Evolutionary conservation across 2,329 filamentous ascomycete species (phyloP).

Genomic region (Penicillium sp.): DNA sequence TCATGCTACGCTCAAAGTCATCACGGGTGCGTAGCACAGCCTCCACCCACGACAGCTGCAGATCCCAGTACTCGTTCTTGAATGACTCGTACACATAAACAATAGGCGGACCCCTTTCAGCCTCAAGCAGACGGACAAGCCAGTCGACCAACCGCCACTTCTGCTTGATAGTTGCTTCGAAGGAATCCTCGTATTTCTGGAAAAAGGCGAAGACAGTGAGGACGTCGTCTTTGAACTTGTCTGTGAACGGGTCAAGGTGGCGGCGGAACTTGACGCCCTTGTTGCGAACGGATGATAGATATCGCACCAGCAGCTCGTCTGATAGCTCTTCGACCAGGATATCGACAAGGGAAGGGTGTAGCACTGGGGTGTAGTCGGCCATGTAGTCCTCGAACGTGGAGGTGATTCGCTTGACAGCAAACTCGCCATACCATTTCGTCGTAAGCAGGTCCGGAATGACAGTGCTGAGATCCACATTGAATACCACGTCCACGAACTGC

Average conservation of each 20-base stretch:
- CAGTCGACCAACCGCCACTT: constrained; percentile 89
- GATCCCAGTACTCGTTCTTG: constrained; percentile 84
- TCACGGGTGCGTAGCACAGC: constrained; percentile 78
- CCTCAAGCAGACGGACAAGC: constrained; percentile 71
- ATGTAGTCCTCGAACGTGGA: constrained; percentile 96
- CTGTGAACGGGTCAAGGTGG: constrained; percentile 71
- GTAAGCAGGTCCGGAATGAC: constrained; percentile 91
- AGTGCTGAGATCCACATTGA: constrained; percentile 78
- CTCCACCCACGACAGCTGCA: constrained; percentile 94
- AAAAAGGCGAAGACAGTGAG: constrained; percentile 89
- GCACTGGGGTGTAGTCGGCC: constrained; percentile 72
- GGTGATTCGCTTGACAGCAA: constrained; percentile 87
- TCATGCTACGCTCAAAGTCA: constrained; percentile 87
- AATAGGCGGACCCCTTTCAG: constrained; percentile 65
- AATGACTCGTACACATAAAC: constrained; percentile 76
- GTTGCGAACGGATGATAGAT: constrained; percentile 80
- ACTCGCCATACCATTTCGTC: constrained; percentile 76
- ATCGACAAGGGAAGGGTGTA: constrained; percentile 82
- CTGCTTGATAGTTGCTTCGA: constrained; percentile 71
- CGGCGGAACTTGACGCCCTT: constrained; percentile 83
- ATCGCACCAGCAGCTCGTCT: constrained; percentile 81
- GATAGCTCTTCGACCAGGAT: constrained; percentile 91
- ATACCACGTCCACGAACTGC: constrained; percentile 80
- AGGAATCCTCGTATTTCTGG: constrained; percentile 62
- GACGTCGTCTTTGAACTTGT: constrained; percentile 91